Evolutionary conservation across 352 stramenopile species (phyloP).

Genomic region (Globisporangium okanoganense): DNA sequence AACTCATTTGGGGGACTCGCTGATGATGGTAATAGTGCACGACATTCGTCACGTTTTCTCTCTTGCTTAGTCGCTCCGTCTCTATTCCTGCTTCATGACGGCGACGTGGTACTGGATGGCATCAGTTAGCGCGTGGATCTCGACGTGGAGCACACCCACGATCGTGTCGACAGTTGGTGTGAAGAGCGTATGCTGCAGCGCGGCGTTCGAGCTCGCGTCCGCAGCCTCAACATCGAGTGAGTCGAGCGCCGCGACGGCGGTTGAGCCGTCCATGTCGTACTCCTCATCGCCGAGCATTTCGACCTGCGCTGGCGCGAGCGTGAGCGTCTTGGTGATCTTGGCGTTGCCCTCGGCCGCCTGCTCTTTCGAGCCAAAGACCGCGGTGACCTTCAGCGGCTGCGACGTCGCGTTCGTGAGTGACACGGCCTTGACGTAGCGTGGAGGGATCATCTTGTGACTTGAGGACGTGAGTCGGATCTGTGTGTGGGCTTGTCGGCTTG

Average conservation of each 20-base stretch:
- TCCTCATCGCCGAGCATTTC: conserved; percentile 48
- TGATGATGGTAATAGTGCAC: too few species aligned
- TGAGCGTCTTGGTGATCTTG: conserved; percentile 56
- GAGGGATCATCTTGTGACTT: conserved; percentile 31
- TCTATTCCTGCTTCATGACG: conserved; percentile 34
- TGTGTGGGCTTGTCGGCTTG: conserved; percentile 3
- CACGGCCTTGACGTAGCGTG: conserved; percentile 71
- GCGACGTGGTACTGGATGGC: conserved; percentile 37
- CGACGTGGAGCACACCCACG: conserved; percentile 57
- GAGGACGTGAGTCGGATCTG: not conserved
- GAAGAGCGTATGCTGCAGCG: conserved; percentile 40
- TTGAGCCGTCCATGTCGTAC: conserved; percentile 82
- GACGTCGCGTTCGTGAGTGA: conserved; percentile 67
- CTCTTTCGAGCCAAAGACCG: conserved; percentile 64
- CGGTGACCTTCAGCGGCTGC: conserved; percentile 54
- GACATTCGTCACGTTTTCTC: not conserved
- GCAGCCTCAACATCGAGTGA: conserved; percentile 52
- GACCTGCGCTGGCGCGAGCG: conserved; percentile 38
- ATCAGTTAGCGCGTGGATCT: conserved; percentile 38
- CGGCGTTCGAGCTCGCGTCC: conserved; percentile 13
- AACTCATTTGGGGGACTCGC: not conserved
- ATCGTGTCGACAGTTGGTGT: conserved; percentile 49
- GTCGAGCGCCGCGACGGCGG: conserved; percentile 50
- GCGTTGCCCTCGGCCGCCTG: conserved; percentile 60
- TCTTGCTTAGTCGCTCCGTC: not conserved